Conservation (phyloP, 1,139 yeast species). For the Candida frijolesensis region DNA sequence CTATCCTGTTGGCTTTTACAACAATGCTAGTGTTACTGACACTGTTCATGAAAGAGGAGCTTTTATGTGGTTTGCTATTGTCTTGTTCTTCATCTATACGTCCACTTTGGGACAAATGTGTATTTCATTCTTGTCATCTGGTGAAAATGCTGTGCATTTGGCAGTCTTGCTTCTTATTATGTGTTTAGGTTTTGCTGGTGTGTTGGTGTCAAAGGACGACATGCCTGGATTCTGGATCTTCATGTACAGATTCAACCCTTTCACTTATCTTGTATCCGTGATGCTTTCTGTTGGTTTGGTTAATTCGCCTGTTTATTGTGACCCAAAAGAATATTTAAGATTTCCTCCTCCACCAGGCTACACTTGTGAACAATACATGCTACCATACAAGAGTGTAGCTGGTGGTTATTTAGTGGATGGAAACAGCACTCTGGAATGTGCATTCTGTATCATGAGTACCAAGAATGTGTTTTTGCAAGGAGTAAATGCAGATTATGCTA, state of each 20-base stretch:
- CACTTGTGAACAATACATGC: conserved; percentile 60
- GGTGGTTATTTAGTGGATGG: conserved; percentile 55
- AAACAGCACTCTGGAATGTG: conserved; percentile 32
- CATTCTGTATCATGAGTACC: conserved; percentile 48
- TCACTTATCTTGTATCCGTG: conserved; percentile 54
- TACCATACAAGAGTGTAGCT: conserved; percentile 40
- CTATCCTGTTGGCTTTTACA: conserved; percentile 55
- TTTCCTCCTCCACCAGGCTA: conserved; percentile 44
- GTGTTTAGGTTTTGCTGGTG: conserved; percentile 39
- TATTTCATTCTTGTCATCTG: conserved; percentile 38
- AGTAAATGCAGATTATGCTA: conserved; percentile 43
- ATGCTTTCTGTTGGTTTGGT: conserved; percentile 29
- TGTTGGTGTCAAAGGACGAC: conserved; percentile 24
- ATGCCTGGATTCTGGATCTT: conserved; percentile 52
- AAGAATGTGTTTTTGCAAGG: conserved; percentile 53
- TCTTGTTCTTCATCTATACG: conserved; percentile 35
- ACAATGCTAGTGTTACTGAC: conserved; percentile 46
- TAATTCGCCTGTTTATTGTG: conserved; percentile 27
- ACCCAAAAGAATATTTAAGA: conserved; percentile 24
- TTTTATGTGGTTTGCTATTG: conserved; percentile 43
- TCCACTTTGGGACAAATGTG: conserved; percentile 40
- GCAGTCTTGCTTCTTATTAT: conserved; percentile 25
- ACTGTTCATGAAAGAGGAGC: conserved; percentile 39
- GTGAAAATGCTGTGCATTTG: conserved; percentile 41
- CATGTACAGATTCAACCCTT: conserved; percentile 67